Base-by-base conservation (phyloP, 306 rosid species). In the Corylus avellana region DNA sequence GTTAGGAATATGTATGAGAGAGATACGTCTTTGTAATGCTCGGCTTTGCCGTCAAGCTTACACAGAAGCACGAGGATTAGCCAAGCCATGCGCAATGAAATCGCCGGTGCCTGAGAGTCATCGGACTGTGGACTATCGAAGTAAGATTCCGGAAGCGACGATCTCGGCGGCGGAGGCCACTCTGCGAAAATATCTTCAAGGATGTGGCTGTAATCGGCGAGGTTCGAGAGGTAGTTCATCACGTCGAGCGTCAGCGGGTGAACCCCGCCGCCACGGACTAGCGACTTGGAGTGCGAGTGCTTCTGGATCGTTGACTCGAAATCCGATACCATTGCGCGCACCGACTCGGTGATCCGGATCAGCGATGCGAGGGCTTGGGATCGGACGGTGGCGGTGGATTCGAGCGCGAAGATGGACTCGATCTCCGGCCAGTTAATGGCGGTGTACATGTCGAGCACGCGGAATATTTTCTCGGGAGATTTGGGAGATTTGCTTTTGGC, bases 21-120 rank as follows among this genome's bases (percentile, higher is more conserved):
- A 0, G 93, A 88, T 18, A 78, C 77, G 83, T 89, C 92, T 70
- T 89, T 85, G 85, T 76, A 88, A 17, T 85, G 86, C 81, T 86
- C 84, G 7, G 94, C 86, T 75, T 84, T 89, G 17, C 76, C 69
- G 77, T 94, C 94, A 27, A 94, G 91, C 80, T 90, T 92, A 75
- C 96, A 92, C 16, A 85, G 75, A 20, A 94, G 94, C 61, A 87
- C 88, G 17, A 88, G 82, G 67, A 94, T 77, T 4, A 94, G 71
- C 91, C 97, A 80, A 2, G 87, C 87, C 50, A 92, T 27, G 1
- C 86, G 78, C 49, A 35, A 17, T 0, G 90, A 79, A 4, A 86
- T 57, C 2, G 72, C 81, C 12, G 87, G 20, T 20, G 32, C 46
- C 35, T 84, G 56, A 0, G 75, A 44, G 3, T 82, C 69, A 1